Evolutionary conservation across 768 basidiomycete species (phyloP).

Genomic region (Tephrocybe rancida): DNA sequence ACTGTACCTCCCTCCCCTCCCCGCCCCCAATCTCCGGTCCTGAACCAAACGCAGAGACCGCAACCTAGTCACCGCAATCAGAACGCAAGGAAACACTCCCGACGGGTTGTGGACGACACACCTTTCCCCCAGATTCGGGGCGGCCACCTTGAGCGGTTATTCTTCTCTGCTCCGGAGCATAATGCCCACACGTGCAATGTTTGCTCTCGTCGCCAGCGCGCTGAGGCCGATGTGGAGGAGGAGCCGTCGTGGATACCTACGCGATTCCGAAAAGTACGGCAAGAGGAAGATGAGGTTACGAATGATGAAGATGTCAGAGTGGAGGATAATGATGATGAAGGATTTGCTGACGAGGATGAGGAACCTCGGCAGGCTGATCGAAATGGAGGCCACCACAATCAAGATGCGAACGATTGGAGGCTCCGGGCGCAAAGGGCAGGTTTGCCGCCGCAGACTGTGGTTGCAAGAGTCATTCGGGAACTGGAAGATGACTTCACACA

Average conservation of each 20-base stretch:
- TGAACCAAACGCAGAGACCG: constrained; percentile 2
- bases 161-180: constrained; percentile 81
- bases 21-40: background rate
- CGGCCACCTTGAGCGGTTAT: constrained; percentile 73
- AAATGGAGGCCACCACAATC: constrained; percentile 34
- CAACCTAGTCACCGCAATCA: constrained; percentile 4
- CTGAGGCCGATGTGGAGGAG: background rate
- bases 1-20: constrained; percentile 3
- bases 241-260: constrained; percentile 23
- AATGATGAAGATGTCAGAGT: constrained; percentile 1
- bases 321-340: constrained; percentile 45
- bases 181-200: constrained; percentile 68
- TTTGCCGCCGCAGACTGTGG: constrained; percentile 86
- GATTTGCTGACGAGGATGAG: constrained; percentile 41
- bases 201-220: constrained; percentile 55
- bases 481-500: constrained; percentile 95
- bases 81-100: background rate
- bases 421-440: constrained; percentile 34
- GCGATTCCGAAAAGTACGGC: constrained; percentile 16
- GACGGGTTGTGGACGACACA: constrained; percentile 30
- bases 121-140: constrained; percentile 88
- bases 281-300: constrained; percentile 7
- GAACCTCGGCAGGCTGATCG: constrained; percentile 7
- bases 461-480: constrained; percentile 80
- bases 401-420: constrained; percentile 29